These are phyloP conservation scores for Solanum hybrid DNA, from an alignment of 305 asterid genomes.

Conservation along the genomic window DNA sequence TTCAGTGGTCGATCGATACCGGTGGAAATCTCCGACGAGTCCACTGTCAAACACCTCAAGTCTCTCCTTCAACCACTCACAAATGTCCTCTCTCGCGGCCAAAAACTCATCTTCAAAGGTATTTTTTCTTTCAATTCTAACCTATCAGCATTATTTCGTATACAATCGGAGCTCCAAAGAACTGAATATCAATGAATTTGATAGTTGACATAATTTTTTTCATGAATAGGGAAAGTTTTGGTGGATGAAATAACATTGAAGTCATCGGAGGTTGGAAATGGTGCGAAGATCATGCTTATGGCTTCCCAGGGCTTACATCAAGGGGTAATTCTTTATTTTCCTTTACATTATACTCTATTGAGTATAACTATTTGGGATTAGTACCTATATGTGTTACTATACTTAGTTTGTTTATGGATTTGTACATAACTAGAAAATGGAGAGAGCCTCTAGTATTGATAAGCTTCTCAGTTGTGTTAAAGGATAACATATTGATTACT, in stretches of 20 bases:
- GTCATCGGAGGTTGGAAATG: slow-evolving; percentile 39
- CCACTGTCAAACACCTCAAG: slow-evolving; percentile 61
- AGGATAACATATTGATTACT: not conserved
- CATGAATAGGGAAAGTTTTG: slow-evolving; percentile 47
- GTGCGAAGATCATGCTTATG: slow-evolving; percentile 81
- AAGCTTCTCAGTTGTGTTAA: not conserved
- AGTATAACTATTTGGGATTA: not conserved
- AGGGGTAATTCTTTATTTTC: slow-evolving; percentile 41
- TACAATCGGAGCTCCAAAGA: not conserved
- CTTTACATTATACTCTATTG: not conserved
- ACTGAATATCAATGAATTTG: not conserved
- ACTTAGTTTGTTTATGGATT: not conserved
- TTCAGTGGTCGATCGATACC: slow-evolving; percentile 63
- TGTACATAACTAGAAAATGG: not conserved
- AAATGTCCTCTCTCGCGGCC: slow-evolving; percentile 90
- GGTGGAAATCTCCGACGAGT: slow-evolving; percentile 35
- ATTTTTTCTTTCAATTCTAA: not conserved
- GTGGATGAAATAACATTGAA: slow-evolving; percentile 53
- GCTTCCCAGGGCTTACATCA: slow-evolving; percentile 79
- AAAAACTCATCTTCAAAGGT: slow-evolving; percentile 86
- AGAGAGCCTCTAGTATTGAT: not conserved
- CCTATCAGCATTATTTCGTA: not conserved
- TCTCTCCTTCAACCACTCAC: slow-evolving; percentile 59
- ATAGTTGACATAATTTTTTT: not conserved
- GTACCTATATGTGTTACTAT: not conserved